Base-by-base conservation (phyloP, 805 yeast species). In the Ogataea angusta region DNA sequence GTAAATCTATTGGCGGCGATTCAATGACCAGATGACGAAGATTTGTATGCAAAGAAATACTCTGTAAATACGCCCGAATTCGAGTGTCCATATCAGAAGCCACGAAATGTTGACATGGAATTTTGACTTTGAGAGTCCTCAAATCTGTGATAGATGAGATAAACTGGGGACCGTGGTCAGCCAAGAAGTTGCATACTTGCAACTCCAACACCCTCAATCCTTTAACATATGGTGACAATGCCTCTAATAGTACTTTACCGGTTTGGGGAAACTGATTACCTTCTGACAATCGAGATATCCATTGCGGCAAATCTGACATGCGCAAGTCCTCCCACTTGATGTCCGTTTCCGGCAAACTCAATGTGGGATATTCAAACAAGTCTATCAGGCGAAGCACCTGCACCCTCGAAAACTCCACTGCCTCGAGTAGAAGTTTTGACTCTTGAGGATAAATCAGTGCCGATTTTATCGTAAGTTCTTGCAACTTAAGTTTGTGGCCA, bases 41-140 rank as follows among this genome's bases (percentile, higher is more conserved):
- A 13, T 19, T 15, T 7, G 7, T 6, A 22, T 38, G 42, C n/a
- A 12, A 10, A 16, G 16, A n/a, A n/a, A 38, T 38, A 21, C 23
- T 21, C 8, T 19, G 10, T 17, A 25, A 16, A 27, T 38, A 38
- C 8, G 12, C 14, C 19, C 19, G 24, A 4, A 18, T 9, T 10
- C 12, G 7, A 23, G 32, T 10, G 21, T 32, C 17, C 9, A 15
- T 9, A 10, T 15, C 36, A 17, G 50, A 39, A 9, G 33, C 32
- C 18, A 28, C 30, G 5, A 43, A 35, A 10, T 48, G 39, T 6
- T 30, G 35, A 15, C 48, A 39, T 4, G 36, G 31, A 13, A 56
- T 35, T 13, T 51, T 49, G 10, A 58, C 23, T 31, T 52, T 49
- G 18, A 59, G 36, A 3, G 53, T 46, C 21, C 24, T 37, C 22